A percentile compares a stretch with the other conserved stretches of the same genome.
phyloP scores from a whole-genome alignment of 176 grass and related monocot genomes.

The Rhynchospora tenuis region DNA sequence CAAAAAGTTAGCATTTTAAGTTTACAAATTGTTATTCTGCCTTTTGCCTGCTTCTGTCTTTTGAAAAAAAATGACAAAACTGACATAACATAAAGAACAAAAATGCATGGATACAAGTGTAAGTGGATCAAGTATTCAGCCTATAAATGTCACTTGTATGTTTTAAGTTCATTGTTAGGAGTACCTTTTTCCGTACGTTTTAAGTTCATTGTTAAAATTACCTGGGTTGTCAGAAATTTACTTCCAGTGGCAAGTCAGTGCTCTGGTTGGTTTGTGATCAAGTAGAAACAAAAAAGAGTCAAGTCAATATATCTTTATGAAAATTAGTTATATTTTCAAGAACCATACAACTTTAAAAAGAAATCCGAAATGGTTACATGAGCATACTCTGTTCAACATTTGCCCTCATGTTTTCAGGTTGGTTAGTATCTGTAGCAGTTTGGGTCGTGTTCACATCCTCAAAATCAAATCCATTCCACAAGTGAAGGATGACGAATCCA shows the following conservation, averaged over 20 bases:
- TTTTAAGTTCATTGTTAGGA: background rate
- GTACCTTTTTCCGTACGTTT: background rate
- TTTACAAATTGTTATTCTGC: background rate
- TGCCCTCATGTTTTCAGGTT: slow-evolving; percentile 30
- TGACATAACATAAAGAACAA: background rate
- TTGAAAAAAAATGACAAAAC: background rate
- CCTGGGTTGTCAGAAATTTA: background rate
- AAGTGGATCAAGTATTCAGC: background rate
- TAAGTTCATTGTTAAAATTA: background rate
- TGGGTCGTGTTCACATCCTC: slow-evolving; percentile 66
- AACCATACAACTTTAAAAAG: background rate
- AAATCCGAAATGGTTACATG: background rate
- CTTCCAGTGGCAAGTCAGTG: background rate
- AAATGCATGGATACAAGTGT: background rate
- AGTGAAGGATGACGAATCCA: slow-evolving; percentile 13
- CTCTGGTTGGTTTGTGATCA: background rate
- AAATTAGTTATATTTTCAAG: background rate
- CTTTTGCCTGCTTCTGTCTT: background rate
- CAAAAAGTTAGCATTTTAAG: background rate
- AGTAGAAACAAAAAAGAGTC: background rate
- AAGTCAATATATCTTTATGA: background rate
- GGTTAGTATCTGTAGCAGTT: slow-evolving; percentile 77
- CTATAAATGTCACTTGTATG: background rate
- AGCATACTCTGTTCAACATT: background rate
- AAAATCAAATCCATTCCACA: slow-evolving; percentile 37